Base-by-base conservation (phyloP, 257 asterid genomes). In the Verbascum thapsus region DNA sequence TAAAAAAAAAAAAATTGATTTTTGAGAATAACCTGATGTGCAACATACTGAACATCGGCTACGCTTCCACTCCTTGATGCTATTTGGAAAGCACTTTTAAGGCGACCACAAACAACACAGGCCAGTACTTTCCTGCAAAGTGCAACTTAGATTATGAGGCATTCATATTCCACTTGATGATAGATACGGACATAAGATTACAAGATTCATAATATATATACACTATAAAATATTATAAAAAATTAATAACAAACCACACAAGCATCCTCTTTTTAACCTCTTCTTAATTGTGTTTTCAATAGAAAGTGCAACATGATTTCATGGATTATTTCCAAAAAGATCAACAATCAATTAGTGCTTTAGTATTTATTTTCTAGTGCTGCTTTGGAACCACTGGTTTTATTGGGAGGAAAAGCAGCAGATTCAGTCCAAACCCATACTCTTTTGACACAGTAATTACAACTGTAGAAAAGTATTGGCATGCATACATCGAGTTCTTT, bases 61-160 rank as follows among this genome's bases (percentile, higher is more conserved):
- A 92, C 97, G 72, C 99, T 92, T 61, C 99, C 99, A 41, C 99
- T 92, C 71, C 89, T 81, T 40, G 99, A 92, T 52, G 99, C 99
- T 69, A 92, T 87, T 61, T 92, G 99, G 75, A 92, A 92, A 55
- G 99, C 99, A 80, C 96, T 87, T 75, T 92, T 92, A 45, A 92
- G 95, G 53, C 99, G 95, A 58, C 99, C 99, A 37, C 97, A 89
- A 44, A 89, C 96, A 63, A 92, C 96, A 67, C 99, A 92, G 10
- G 99, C 99, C 67, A 92, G 80, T 56, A 92, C 99, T 84, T 92
- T 92, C 85, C 97, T 88, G 88, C 76, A 74, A 70, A 77, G 63
- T 15, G 67, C 68, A 70, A 67, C 18, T 18, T 23, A 67, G 61
- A 71, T 12, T n/a, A 57, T 68, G 55, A 64, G 58, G 41, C 67